A percentile compares a stretch with the other conserved stretches of the same genome.
phyloP scores from a whole-genome alignment of 2,329 filamentous ascomycete genomes.

The Colletotrichum magnum region DNA sequence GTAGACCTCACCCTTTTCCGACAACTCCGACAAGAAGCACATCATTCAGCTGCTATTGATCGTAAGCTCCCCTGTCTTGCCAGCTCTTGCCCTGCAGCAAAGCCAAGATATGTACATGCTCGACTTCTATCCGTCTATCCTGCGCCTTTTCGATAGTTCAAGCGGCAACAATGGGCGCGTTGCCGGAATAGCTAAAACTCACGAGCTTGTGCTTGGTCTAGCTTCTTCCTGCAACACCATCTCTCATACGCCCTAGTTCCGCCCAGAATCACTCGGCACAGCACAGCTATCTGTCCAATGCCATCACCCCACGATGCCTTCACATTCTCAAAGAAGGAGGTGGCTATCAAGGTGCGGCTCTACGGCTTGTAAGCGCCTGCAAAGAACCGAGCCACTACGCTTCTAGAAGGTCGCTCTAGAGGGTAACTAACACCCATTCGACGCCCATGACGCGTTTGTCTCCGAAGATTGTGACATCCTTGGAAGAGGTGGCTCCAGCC shows the following conservation, averaged over 20 bases:
- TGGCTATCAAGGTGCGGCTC: constrained; percentile 28
- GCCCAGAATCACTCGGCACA: no score
- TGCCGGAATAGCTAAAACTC: background rate
- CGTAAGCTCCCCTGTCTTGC: background rate
- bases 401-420: constrained; percentile 12
- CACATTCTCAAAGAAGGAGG: constrained; percentile 25
- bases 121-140: no score
- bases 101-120: background rate
- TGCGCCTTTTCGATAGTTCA: constrained; percentile 8
- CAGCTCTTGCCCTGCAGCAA: background rate
- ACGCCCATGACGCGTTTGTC: constrained; percentile 1
- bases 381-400: background rate
- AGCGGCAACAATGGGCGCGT: background rate
- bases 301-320: background rate
- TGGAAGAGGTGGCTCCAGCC: background rate
- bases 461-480: constrained; percentile 2
- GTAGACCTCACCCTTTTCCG: background rate
- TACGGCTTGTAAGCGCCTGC: background rate
- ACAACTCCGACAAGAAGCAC: background rate
- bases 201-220: background rate
- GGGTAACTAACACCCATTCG: background rate
- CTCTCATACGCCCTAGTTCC: background rate
- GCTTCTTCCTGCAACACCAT: background rate
- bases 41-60: background rate
- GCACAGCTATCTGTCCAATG: no score